Conservation (phyloP, 2,329 filamentous ascomycete genomes). For the Chrysoporthe cubensis region DNA sequence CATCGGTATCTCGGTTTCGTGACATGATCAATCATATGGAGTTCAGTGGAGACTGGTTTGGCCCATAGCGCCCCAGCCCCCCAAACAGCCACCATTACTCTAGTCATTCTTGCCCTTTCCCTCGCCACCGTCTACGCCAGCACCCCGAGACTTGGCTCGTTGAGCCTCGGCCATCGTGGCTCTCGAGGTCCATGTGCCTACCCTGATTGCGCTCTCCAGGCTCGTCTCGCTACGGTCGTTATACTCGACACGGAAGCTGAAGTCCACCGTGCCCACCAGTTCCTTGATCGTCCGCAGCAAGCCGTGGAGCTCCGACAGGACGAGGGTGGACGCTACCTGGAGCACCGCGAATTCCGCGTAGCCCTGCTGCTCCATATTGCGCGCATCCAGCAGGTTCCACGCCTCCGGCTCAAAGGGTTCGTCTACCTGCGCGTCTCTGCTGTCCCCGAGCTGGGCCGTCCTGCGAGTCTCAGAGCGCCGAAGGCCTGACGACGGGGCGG, state of each 20-base stretch:
- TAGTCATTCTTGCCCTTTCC: constrained; percentile 24
- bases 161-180: constrained; percentile 14
- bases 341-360: constrained; percentile 77
- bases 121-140: not conserved
- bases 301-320: constrained; percentile 69
- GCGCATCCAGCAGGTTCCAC: constrained; percentile 60
- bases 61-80: not conserved
- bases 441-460: not conserved
- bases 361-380: constrained; percentile 70
- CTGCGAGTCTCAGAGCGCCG: not conserved
- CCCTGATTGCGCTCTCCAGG: constrained; percentile 15
- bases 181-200: constrained; percentile 24
- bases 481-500: not conserved
- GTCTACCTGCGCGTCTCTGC: not conserved
- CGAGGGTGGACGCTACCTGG: constrained; percentile 71
- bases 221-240: constrained; percentile 21
- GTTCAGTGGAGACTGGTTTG: no score
- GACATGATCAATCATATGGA: not conserved
- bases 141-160: not conserved
- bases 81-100: not conserved
- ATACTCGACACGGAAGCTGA: constrained; percentile 62
- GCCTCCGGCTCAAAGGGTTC: not conserved
- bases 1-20: not conserved
- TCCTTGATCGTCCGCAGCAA: constrained; percentile 65
- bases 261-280: constrained; percentile 76